phyloP scores from a whole-genome alignment of 345 rosid genomes.

The Moricandia moricandioides region DNA sequence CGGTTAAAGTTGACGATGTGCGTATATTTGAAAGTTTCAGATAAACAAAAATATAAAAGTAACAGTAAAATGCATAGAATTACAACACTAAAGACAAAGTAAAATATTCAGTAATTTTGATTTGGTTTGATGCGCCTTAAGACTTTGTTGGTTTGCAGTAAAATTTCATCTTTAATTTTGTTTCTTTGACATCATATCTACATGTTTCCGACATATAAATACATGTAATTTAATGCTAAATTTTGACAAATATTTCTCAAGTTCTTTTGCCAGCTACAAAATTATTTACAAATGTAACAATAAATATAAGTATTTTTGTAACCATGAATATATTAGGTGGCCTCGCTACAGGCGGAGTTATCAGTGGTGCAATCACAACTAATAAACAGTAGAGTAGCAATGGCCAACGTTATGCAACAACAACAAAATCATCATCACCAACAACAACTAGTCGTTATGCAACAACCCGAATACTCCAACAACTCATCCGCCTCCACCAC shows the following conservation, averaged over 20 bases:
- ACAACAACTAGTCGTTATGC: slow-evolving; percentile 45
- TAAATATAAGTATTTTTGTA: background rate
- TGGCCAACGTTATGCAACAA: slow-evolving; percentile 68
- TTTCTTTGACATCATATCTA: background rate
- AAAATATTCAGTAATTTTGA: background rate
- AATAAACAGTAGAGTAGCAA: slow-evolving; percentile 64
- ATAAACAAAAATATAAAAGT: background rate
- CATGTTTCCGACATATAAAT: background rate
- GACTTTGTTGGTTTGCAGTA: background rate
- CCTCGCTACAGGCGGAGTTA: slow-evolving; percentile 77
- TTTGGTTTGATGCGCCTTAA: background rate
- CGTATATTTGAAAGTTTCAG: background rate
- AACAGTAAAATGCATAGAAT: background rate
- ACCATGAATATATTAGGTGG: slow-evolving; percentile 52
- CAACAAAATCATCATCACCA: slow-evolving; percentile 49
- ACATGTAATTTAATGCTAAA: background rate
- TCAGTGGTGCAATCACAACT: slow-evolving; percentile 76
- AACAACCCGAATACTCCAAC: slow-evolving; percentile 86
- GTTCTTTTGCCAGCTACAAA: background rate
- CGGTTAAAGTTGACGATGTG: background rate
- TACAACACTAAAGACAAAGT: too few relatives aligned
- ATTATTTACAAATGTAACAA: background rate
- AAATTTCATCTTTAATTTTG: background rate
- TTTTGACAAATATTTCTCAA: background rate
- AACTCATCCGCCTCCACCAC: slow-evolving; percentile 83